Conservation (phyloP, 2,329 filamentous ascomycete species). For the Aspergillus proliferans region DNA sequence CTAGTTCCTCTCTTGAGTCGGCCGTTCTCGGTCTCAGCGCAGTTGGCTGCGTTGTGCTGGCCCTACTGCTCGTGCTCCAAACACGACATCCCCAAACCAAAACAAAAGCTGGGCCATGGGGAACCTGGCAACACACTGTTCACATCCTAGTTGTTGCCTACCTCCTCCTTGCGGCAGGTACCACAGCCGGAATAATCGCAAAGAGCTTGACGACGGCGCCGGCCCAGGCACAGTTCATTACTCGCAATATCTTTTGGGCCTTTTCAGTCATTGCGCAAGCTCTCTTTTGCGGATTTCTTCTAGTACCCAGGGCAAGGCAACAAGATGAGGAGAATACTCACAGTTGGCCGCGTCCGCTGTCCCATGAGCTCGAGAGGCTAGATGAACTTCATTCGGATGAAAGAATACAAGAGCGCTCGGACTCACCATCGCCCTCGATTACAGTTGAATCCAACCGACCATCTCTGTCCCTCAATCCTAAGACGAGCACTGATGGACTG, state of each 20-base stretch:
- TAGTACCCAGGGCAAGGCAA: conserved; percentile 10
- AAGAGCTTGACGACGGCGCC: conserved; percentile 11
- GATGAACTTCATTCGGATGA: not conserved
- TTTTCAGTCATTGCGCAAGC: conserved; percentile 27
- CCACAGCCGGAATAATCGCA: conserved; percentile 23
- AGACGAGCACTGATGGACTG: conserved; percentile 8
- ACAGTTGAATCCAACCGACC: conserved; percentile 9
- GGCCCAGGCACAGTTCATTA: conserved; percentile 20
- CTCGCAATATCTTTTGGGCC: conserved; percentile 33
- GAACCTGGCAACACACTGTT: conserved; percentile 12
- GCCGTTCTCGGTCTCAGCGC: conserved; percentile 19
- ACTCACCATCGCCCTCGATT: conserved; percentile 2
- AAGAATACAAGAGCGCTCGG: not conserved
- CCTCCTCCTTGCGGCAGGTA: conserved; percentile 19
- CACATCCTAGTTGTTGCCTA: conserved; percentile 18
- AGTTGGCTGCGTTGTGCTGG: conserved; percentile 17
- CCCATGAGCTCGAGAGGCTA: conserved; percentile 19
- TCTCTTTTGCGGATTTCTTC: conserved; percentile 24
- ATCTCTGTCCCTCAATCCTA: conserved; percentile 10
- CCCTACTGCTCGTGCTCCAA: conserved; percentile 15
- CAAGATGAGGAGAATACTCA: conserved; percentile 1
- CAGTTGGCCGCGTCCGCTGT: conserved; percentile 18
- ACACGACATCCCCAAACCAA: conserved; percentile 11
- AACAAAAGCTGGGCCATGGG: not conserved
- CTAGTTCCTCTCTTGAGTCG: conserved; percentile 16